Conservation (phyloP, 2,329 filamentous ascomycete genomes). For the Aspergillus aculeatinus region DNA sequence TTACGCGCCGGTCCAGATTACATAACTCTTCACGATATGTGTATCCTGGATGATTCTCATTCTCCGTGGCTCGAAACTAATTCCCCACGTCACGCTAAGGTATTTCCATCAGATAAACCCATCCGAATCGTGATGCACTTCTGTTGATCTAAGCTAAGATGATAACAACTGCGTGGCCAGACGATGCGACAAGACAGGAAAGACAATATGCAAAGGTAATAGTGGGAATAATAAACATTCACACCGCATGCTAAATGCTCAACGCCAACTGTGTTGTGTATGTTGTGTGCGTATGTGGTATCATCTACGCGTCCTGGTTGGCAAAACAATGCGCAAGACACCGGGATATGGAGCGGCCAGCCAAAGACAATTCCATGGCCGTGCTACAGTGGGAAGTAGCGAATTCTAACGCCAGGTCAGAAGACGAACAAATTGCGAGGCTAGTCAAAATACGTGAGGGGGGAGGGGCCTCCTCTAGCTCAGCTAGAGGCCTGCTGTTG, state of each 20-base stretch:
- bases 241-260: slow-evolving; percentile 40
- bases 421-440: slow-evolving; percentile 25
- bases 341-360: slow-evolving; percentile 10
- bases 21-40: not conserved
- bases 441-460: slow-evolving; percentile 13
- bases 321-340: slow-evolving; percentile 14
- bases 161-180: not conserved
- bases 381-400: slow-evolving; percentile 21
- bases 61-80: slow-evolving; percentile 5
- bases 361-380: slow-evolving; percentile 16
- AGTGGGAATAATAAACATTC: slow-evolving; percentile 24
- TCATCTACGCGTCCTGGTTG: slow-evolving; percentile 20
- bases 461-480: slow-evolving; percentile 17
- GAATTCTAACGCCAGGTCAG: slow-evolving; percentile 37
- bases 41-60: slow-evolving; percentile 10
- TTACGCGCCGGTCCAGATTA: no score
- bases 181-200: slow-evolving; percentile 4
- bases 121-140: slow-evolving; percentile 12
- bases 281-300: slow-evolving; percentile 14
- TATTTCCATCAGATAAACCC: not conserved
- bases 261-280: slow-evolving; percentile 21
- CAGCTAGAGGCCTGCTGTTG: slow-evolving; percentile 30
- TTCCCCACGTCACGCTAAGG: slow-evolving; percentile 12
- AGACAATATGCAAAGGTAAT: slow-evolving; percentile 20
- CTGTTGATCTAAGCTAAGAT: slow-evolving; percentile 15